A percentile compares a stretch with the other conserved stretches of the same genome.
phyloP scores from a whole-genome alignment of 805 yeast species.

The Starmera amethionina region DNA sequence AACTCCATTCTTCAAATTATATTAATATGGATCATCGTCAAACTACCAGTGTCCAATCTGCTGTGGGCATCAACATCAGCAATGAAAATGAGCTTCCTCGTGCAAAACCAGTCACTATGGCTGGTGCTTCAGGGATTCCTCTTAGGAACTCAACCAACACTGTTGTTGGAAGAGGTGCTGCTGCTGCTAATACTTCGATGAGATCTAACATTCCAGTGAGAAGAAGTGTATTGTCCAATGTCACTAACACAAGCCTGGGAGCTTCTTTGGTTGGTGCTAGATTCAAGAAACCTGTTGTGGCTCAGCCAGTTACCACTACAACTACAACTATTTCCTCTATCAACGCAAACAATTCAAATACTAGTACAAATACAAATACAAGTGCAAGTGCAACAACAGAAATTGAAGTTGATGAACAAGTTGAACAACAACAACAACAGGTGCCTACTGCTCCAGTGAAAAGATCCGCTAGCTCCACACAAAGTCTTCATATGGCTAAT shows the following conservation, averaged over 20 bases:
- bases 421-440: neutral
- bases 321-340: slow-evolving; percentile 1
- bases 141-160: no score
- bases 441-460: slow-evolving; percentile 18
- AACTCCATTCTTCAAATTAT: no score
- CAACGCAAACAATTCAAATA: no score
- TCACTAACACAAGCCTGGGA: slow-evolving; percentile 20
- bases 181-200: slow-evolving; percentile 1
- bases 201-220: slow-evolving; percentile 19
- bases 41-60: no score
- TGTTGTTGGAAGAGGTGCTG: neutral
- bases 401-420: neutral
- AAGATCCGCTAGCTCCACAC: slow-evolving; percentile 28
- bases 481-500: slow-evolving; percentile 5
- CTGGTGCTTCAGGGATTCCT: no score
- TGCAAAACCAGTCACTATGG: neutral
- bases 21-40: no score
- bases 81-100: neutral
- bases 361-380: no score
- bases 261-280: neutral
- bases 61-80: no score
- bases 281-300: neutral
- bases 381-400: no score
- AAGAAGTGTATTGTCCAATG: slow-evolving; percentile 19
- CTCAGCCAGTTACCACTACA: neutral